Conservation (phyloP, 257 asterid species). For the Salvia splendens region DNA sequence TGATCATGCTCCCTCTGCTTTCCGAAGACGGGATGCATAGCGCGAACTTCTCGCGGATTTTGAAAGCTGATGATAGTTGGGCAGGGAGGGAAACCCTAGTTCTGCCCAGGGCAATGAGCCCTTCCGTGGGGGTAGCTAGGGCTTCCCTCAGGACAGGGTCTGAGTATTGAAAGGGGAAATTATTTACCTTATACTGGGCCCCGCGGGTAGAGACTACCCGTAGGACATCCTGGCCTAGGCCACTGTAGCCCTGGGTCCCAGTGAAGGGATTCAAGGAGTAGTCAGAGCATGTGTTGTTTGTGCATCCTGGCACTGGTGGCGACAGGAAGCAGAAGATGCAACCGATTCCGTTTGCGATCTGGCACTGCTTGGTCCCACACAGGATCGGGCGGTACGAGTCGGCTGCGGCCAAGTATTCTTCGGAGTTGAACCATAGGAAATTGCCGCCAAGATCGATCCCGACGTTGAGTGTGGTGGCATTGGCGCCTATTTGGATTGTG, state of each 20-base stretch:
- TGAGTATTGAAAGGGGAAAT: constrained; percentile 49
- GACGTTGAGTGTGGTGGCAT: constrained; percentile 36
- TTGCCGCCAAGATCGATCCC: constrained; percentile 53
- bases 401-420: constrained; percentile 45
- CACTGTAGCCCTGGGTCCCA: constrained; percentile 48
- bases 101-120: constrained; percentile 48
- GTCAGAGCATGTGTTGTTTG: constrained; percentile 57
- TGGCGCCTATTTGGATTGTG: constrained; percentile 42
- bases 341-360: constrained; percentile 41
- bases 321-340: constrained; percentile 50
- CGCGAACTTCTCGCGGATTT: constrained; percentile 35
- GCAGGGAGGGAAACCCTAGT: constrained; percentile 45
- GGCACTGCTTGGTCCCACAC: constrained; percentile 42
- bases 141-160: constrained; percentile 39
- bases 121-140: constrained; percentile 34
- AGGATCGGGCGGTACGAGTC: constrained; percentile 44
- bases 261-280: constrained; percentile 54
- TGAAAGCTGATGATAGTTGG: constrained; percentile 43
- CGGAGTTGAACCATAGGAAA: constrained; percentile 48
- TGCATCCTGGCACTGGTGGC: constrained; percentile 53
- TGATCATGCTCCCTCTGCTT: constrained; percentile 33
- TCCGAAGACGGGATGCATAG: constrained; percentile 47
- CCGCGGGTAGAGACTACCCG: constrained; percentile 35
- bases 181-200: constrained; percentile 16
- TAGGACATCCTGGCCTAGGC: constrained; percentile 44